Percentiles rank a stretch among this genome's conserved stretches.
These are phyloP conservation scores for Penicillium dipodomyicola DNA, from an alignment of 495 filamentous ascomycete genomes.

Conservation along the genomic window DNA sequence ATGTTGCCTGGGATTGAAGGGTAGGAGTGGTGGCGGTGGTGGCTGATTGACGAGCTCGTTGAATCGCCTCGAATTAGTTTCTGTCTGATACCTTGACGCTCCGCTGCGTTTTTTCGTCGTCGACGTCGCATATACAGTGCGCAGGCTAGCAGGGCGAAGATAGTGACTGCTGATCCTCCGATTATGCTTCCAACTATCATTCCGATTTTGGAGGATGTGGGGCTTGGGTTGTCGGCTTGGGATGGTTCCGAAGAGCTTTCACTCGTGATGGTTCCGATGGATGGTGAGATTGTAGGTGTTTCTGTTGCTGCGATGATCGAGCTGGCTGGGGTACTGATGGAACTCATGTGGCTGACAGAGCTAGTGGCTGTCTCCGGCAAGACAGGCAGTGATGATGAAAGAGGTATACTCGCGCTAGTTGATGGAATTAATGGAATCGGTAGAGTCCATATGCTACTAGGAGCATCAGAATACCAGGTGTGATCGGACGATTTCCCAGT, in stretches of 20 bases:
- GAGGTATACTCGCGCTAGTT: background rate
- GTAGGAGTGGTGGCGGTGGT: constrained; percentile 5
- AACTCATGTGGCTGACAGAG: background rate
- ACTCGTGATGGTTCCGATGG: background rate
- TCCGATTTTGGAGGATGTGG: constrained; percentile 12
- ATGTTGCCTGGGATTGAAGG: constrained; percentile 3
- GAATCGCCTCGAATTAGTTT: constrained; percentile 19
- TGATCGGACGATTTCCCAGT: background rate
- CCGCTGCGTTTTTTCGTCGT: constrained; percentile 11
- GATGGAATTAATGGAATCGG: background rate
- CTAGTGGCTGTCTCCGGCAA: background rate
- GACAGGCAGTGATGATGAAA: background rate
- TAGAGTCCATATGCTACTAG: background rate
- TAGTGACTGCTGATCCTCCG: constrained; percentile 27
- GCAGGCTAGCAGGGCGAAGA: constrained; percentile 22
- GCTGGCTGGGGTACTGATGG: background rate
- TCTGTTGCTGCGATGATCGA: background rate
- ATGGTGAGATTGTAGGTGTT: background rate
- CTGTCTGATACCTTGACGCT: constrained; percentile 17
- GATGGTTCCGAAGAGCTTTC: constrained; percentile 3
- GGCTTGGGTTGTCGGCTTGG: background rate
- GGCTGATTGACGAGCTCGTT: constrained; percentile 9
- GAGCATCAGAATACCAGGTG: background rate
- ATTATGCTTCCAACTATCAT: constrained; percentile 31
- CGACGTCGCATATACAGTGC: constrained; percentile 24